Evolutionary conservation across 495 filamentous ascomycete genomes (phyloP).

Genomic region (Penicillium mononematosum): DNA sequence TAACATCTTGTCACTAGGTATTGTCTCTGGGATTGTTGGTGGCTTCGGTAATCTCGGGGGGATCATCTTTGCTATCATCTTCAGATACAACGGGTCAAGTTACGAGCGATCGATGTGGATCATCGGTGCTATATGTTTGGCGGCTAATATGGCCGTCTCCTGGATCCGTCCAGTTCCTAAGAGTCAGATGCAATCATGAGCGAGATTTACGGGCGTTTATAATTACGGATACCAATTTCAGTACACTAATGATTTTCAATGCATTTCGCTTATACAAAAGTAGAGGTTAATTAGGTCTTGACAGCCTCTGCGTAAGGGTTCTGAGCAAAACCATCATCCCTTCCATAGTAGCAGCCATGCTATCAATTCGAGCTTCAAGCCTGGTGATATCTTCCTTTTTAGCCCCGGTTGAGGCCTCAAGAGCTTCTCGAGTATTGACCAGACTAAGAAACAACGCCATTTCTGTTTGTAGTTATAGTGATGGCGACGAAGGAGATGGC

Average conservation of each 20-base stretch:
- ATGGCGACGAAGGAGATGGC: background rate
- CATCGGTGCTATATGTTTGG: conserved; percentile 73
- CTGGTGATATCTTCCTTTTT: background rate
- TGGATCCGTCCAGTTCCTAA: conserved; percentile 73
- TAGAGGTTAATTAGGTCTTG: background rate
- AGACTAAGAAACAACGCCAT: background rate
- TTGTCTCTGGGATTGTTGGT: conserved; percentile 75
- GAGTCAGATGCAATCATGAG: conserved; percentile 19
- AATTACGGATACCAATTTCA: background rate
- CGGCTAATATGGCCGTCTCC: conserved; percentile 59
- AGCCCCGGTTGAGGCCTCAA: background rate
- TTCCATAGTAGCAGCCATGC: background rate
- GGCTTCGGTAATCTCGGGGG: conserved; percentile 82
- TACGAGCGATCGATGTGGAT: conserved; percentile 77
- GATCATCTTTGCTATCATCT: conserved; percentile 81
- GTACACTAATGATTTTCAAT: background rate
- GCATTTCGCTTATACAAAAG: background rate
- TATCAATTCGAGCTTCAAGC: background rate
- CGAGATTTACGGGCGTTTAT: background rate
- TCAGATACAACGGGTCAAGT: conserved; percentile 67
- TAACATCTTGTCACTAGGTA: conserved; percentile 37
- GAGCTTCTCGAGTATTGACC: background rate
- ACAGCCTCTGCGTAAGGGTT: background rate
- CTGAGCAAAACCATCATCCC: background rate
- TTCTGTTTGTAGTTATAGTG: background rate